Evolutionary conservation across 2,329 filamentous ascomycete genomes (phyloP).

Genomic region (Gnomoniopsis sp.): DNA sequence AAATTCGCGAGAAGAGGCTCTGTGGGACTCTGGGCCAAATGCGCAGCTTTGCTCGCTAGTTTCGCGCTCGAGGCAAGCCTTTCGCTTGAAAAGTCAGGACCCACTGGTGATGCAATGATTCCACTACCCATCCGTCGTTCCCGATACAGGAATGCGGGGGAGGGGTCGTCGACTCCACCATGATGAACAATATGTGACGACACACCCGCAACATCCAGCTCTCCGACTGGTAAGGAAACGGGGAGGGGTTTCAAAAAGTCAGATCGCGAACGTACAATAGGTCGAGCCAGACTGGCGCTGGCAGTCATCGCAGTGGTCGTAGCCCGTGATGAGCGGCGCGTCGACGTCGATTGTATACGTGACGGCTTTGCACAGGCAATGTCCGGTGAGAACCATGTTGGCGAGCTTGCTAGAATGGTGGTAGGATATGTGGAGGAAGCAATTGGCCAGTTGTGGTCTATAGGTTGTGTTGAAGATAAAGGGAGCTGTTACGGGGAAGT

Average conservation of each 20-base stretch:
- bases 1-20: too few species aligned
- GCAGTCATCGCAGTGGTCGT: slow-evolving; percentile 72
- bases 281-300: slow-evolving; percentile 67
- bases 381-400: slow-evolving; percentile 64
- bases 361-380: slow-evolving; percentile 69
- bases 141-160: slow-evolving; percentile 8
- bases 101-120: slow-evolving; percentile 1
- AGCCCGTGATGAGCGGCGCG: slow-evolving; percentile 52
- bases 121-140: not conserved
- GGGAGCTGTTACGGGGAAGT: too few species aligned
- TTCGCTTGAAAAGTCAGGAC: not conserved
- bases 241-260: not conserved
- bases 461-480: not conserved
- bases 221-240: not conserved
- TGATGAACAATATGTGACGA: slow-evolving; percentile 6
- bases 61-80: not conserved
- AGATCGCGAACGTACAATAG: slow-evolving; percentile 49
- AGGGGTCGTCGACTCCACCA: not conserved
- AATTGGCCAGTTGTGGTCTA: not conserved
- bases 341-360: slow-evolving; percentile 62
- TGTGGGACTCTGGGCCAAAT: too few species aligned
- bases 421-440: not conserved
- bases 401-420: not conserved
- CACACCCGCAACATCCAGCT: not conserved
- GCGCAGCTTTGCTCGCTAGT: too few species aligned